Percentiles rank a stretch among this genome's conserved stretches.
Conservation (phyloP, 1,284 basidiomycete species). For the Cutaneotrichosporon arboriforme region DNA sequence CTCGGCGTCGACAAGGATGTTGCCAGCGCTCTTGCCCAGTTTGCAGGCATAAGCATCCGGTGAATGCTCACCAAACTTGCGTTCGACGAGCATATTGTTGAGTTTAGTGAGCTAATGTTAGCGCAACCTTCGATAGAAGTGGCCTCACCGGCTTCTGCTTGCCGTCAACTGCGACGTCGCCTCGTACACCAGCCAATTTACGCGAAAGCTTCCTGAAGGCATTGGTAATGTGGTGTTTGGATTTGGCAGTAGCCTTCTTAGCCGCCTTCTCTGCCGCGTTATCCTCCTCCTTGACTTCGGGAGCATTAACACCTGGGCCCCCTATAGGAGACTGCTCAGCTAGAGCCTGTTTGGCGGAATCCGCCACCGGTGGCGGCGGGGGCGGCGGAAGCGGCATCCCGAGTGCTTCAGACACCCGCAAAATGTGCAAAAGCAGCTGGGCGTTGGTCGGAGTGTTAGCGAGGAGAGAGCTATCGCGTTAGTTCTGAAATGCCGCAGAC, state of each 20-base stretch:
- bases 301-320: conserved; percentile 26
- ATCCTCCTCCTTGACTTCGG: conserved; percentile 30
- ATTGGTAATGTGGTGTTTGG: not conserved
- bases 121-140: not conserved
- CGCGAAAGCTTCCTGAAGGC: conserved; percentile 9
- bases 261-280: conserved; percentile 33
- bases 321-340: conserved; percentile 25
- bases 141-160: conserved; percentile 1
- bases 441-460: conserved; percentile 57
- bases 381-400: conserved; percentile 43
- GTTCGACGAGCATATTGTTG: not conserved
- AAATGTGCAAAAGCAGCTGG: conserved; percentile 54
- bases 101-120: not conserved
- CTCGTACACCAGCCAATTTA: conserved; percentile 5
- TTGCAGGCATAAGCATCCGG: conserved; percentile 8
- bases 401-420: conserved; percentile 52
- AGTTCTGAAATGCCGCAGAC: not conserved
- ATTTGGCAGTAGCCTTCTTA: conserved; percentile 23
- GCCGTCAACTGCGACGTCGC: conserved; percentile 9
- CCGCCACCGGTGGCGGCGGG: conserved; percentile 40
- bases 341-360: conserved; percentile 36
- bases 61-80: conserved; percentile 8
- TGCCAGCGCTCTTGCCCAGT: not conserved
- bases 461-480: conserved; percentile 49
- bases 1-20: conserved; percentile 6